Evolutionary conservation across 805 yeast genomes (phyloP).

Genomic region (Wickerhamomyces queroliae): DNA sequence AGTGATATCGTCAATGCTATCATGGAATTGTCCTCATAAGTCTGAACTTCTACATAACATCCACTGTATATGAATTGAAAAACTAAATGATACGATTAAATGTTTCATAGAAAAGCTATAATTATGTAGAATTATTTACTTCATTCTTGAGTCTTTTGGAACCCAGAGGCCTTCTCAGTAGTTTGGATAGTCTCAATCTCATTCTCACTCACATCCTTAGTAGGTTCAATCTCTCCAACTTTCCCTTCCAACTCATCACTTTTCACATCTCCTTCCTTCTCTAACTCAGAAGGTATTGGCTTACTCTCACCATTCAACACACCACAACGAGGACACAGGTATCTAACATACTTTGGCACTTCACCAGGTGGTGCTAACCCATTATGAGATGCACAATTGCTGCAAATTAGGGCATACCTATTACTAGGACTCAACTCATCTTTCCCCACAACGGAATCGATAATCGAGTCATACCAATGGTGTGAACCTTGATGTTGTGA

Average conservation of each 20-base stretch:
- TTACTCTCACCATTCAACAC: conserved; percentile 22
- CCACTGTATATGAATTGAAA: too few species aligned
- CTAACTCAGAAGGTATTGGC: too few species aligned
- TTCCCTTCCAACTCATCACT: not conserved
- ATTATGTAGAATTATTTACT: too few species aligned
- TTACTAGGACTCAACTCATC: conserved; percentile 56
- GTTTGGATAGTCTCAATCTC: too few species aligned
- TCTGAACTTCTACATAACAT: not conserved
- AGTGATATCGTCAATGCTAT: conserved; percentile 96
- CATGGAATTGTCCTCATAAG: conserved; percentile 56
- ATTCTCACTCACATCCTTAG: too few species aligned
- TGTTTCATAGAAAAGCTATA: too few species aligned
- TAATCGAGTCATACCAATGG: conserved; percentile 34
- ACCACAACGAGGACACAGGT: conserved; percentile 66
- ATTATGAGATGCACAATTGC: conserved; percentile 61
- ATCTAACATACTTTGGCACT: conserved; percentile 42
- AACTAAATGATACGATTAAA: too few species aligned
- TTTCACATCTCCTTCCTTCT: not conserved
- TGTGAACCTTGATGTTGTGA: conserved; percentile 7
- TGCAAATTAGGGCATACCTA: conserved; percentile 70
- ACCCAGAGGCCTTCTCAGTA: too few species aligned
- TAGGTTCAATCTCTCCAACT: too few species aligned
- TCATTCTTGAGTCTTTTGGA: too few species aligned
- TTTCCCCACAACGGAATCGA: conserved; percentile 46
- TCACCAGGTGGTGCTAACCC: conserved; percentile 77